These are phyloP conservation scores for Eucalyptus cladocalyx DNA, from an alignment of 345 rosid species.

Conservation along the genomic window DNA sequence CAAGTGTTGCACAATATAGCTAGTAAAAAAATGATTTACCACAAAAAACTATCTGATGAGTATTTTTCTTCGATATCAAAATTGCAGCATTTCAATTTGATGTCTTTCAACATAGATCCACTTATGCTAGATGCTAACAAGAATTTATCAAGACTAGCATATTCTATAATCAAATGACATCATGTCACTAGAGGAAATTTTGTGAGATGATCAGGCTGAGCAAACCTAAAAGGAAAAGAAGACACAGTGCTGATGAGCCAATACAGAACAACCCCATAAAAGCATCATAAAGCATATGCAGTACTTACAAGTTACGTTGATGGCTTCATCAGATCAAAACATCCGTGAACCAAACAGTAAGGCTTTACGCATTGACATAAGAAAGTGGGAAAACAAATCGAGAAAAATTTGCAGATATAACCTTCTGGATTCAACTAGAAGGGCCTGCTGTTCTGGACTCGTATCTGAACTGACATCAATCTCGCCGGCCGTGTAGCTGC, in stretches of 20 bases:
- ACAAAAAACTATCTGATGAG: not conserved
- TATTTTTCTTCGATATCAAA: not conserved
- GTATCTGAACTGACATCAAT: conserved; percentile 31
- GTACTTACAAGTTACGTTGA: not conserved
- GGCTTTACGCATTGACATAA: not conserved
- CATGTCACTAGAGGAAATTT: not conserved
- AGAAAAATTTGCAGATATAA: conserved; percentile 1
- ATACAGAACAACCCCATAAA: not conserved
- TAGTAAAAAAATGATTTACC: not conserved
- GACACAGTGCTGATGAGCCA: not conserved
- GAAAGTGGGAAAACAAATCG: not conserved
- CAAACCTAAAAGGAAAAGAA: not conserved
- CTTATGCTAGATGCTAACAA: not conserved
- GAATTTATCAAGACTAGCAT: not conserved
- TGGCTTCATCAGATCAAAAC: not conserved
- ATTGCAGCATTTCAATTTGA: not conserved
- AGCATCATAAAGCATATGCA: not conserved
- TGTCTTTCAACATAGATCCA: not conserved
- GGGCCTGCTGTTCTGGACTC: conserved; percentile 51
- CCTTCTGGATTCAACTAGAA: conserved; percentile 87
- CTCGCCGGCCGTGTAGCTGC: conserved; percentile 35
- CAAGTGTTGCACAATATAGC: not conserved
- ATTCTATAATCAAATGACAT: not conserved
- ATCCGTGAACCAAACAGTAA: not conserved
- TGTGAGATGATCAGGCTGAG: not conserved